Evolutionary conservation across 129 eudicot genomes (phyloP).

Genomic region (Flaveria sonorensis): DNA sequence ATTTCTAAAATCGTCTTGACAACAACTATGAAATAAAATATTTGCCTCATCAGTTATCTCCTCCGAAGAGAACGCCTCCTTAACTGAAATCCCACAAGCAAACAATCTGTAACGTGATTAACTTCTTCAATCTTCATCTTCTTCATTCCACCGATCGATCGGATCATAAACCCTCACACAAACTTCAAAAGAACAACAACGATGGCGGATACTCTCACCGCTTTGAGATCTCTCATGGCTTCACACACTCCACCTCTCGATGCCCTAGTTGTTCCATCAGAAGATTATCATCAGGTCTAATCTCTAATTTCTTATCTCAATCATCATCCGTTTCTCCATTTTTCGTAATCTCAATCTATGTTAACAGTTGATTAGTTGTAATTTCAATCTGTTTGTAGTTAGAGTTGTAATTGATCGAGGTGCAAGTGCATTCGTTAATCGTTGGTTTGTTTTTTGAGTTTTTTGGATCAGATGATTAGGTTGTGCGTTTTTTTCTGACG

Average conservation of each 20-base stretch:
- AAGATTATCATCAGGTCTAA: constrained; percentile 95
- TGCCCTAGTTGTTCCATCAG: constrained; percentile 90
- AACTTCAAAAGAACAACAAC: constrained; percentile 8
- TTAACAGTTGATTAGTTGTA: neutral
- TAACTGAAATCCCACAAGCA: constrained; percentile 30
- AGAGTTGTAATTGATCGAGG: neutral
- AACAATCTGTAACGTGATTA: constrained; percentile 6
- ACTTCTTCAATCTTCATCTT: neutral
- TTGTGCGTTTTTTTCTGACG: neutral
- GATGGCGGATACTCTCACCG: constrained; percentile 63
- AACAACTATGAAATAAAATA: too few species aligned
- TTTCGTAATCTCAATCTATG: neutral
- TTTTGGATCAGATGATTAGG: constrained; percentile 21
- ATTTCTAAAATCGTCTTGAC: too few species aligned
- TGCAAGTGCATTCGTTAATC: neutral
- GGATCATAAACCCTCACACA: constrained; percentile 13
- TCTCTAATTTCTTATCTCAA: neutral
- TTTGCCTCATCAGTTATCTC: too few species aligned
- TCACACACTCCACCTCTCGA: constrained; percentile 96
- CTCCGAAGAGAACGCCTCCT: neutral
- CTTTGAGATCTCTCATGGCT: constrained; percentile 82
- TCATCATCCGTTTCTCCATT: neutral
- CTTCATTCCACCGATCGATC: constrained; percentile 26
- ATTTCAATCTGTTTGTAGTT: neutral
- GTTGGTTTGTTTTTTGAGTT: constrained; percentile 9